A percentile compares a stretch with the other conserved stretches of the same genome.
phyloP scores from a whole-genome alignment of 2,329 filamentous ascomycete species.

The Pseudocercospora vitis region DNA sequence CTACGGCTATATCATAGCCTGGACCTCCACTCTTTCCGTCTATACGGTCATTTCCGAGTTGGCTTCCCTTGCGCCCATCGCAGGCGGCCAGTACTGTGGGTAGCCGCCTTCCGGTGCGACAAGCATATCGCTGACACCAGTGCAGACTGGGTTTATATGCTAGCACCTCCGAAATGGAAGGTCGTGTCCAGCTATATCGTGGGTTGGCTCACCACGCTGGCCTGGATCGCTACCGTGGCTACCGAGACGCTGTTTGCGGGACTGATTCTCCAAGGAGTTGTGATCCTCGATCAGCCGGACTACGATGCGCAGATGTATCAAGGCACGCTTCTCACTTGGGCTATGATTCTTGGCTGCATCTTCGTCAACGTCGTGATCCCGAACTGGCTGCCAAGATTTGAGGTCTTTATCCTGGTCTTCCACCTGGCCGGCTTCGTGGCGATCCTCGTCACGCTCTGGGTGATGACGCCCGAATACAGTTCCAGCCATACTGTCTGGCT shows the following conservation, averaged over 20 bases:
- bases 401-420: conserved; percentile 47
- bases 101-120: neutral
- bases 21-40: conserved; percentile 50
- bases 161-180: conserved; percentile 44
- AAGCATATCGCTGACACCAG: conserved; percentile 30
- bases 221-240: conserved; percentile 47
- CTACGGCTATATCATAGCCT: conserved; percentile 55
- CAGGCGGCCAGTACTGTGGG: conserved; percentile 44
- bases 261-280: conserved; percentile 44
- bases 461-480: conserved; percentile 32
- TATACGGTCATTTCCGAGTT: conserved; percentile 51
- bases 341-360: conserved; percentile 42
- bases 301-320: conserved; percentile 42
- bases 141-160: conserved; percentile 51
- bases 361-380: conserved; percentile 53
- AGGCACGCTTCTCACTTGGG: conserved; percentile 45
- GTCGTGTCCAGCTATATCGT: conserved; percentile 47
- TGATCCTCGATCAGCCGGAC: conserved; percentile 41
- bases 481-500: conserved; percentile 34
- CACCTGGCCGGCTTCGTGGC: conserved; percentile 57
- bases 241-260: conserved; percentile 46
- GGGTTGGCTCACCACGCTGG: conserved; percentile 46
- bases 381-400: conserved; percentile 41
- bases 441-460: conserved; percentile 49
- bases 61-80: conserved; percentile 50